A percentile compares a stretch with the other conserved stretches of the same genome.
phyloP scores from a whole-genome alignment of 2,329 filamentous ascomycete species.

The Botrytis deweyae region DNA sequence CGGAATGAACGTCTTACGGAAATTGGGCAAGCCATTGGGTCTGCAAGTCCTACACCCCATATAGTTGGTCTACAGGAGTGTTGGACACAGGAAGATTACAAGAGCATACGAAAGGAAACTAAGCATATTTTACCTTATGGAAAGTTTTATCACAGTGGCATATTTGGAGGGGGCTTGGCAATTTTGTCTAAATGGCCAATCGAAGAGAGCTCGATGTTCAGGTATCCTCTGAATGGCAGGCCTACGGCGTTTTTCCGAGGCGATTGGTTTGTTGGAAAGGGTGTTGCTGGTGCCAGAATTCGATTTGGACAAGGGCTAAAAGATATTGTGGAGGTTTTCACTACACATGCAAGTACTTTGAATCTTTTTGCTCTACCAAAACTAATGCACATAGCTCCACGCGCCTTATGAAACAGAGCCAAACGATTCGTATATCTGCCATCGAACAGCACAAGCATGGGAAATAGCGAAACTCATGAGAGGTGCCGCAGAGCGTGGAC shows the following conservation, averaged over 20 bases:
- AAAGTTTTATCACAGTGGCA: constrained; percentile 89
- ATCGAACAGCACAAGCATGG: constrained; percentile 92
- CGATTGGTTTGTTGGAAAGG: constrained; percentile 96
- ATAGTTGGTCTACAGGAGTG: constrained; percentile 95
- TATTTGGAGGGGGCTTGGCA: constrained; percentile 84
- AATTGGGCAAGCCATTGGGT: constrained; percentile 78
- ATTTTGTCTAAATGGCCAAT: constrained; percentile 93
- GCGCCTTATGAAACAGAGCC: constrained; percentile 81
- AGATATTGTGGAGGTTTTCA: constrained; percentile 84
- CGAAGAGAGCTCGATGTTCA: constrained; percentile 80
- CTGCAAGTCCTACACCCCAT: constrained; percentile 65
- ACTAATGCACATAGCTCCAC: constrained; percentile 61
- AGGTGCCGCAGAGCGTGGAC: constrained; percentile 74
- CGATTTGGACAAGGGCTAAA: constrained; percentile 62
- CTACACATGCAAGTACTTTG: constrained; percentile 67
- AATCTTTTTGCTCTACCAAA: background rate
- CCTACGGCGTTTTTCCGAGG: constrained; percentile 92
- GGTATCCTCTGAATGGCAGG: constrained; percentile 87
- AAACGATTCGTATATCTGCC: constrained; percentile 82
- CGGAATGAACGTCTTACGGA: constrained; percentile 76
- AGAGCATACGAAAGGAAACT: constrained; percentile 71
- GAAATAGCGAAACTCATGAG: constrained; percentile 88
- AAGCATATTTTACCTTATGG: constrained; percentile 76
- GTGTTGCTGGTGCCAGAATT: constrained; percentile 80
- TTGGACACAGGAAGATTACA: constrained; percentile 85